Evolutionary conservation across 208 protist genomes (phyloP).

Genomic region (Crithidia brevicula): DNA sequence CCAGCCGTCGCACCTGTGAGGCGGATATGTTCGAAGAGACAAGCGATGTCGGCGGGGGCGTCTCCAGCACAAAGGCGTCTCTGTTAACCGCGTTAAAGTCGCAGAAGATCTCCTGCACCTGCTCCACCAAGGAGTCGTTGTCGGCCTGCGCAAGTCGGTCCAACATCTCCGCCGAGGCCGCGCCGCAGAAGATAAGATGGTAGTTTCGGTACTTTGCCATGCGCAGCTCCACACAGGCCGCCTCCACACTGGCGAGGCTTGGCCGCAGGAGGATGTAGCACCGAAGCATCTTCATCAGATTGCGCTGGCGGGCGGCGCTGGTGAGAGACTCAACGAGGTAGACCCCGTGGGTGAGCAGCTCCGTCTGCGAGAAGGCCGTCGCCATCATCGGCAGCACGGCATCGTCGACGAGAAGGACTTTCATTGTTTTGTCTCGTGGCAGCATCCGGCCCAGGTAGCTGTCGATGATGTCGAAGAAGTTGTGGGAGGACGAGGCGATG

Average conservation of each 20-base stretch:
- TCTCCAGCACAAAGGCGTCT: conserved; percentile 78
- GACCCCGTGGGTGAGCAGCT: conserved; percentile 96
- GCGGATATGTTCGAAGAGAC: conserved; percentile 41
- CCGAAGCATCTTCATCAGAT: conserved; percentile 94
- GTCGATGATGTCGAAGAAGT: conserved; percentile 54
- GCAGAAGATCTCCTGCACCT: conserved; percentile 96
- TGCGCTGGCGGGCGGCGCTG: conserved; percentile 58
- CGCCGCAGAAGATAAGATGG: conserved; percentile 92
- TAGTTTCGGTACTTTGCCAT: conserved; percentile 88
- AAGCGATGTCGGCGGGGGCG: conserved; percentile 42
- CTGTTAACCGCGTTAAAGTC: conserved; percentile 95
- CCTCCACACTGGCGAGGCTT: conserved; percentile 86
- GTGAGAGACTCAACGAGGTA: conserved; percentile 95
- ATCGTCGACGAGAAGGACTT: conserved; percentile 96
- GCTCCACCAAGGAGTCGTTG: conserved; percentile 86
- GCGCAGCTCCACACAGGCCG: conserved; percentile 87
- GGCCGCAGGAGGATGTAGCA: conserved; percentile 94
- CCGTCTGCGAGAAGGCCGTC: conserved; percentile 94
- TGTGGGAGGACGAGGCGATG: conserved; percentile 18
- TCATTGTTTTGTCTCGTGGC: conserved; percentile 85
- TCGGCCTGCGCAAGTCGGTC: conserved; percentile 95
- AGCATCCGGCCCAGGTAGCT: conserved; percentile 75
- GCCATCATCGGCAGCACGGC: conserved; percentile 93
- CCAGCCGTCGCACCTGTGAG: conserved; percentile 43
- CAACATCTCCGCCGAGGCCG: conserved; percentile 68